Evolutionary conservation across 805 yeast genomes (phyloP).

Genomic region (Jamesozyma rosinii): DNA sequence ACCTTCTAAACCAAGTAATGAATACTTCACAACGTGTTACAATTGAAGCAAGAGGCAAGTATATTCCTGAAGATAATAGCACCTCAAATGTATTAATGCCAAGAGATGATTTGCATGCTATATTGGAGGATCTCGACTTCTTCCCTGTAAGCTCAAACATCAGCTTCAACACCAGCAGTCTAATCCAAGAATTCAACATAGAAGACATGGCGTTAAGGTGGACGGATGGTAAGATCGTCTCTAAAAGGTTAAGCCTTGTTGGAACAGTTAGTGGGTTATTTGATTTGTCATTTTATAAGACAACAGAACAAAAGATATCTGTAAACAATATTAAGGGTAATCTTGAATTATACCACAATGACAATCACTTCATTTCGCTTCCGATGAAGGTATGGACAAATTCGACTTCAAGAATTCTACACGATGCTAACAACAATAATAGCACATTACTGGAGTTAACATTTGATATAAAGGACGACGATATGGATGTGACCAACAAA

Average conservation of each 20-base stretch:
- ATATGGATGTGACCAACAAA: conserved; percentile 36
- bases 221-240: conserved; percentile 22
- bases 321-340: conserved; percentile 36
- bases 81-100: conserved; percentile 10
- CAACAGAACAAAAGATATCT: conserved; percentile 17
- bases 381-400: conserved; percentile 38
- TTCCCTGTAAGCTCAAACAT: conserved; percentile 18
- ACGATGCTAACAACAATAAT: conserved; percentile 12
- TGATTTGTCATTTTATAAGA: conserved; percentile 27
- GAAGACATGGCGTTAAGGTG: conserved; percentile 32
- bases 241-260: conserved; percentile 29
- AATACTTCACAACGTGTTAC: conserved; percentile 14
- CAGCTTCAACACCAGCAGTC: conserved; percentile 15
- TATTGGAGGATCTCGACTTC: conserved; percentile 14
- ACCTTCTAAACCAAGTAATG: conserved; percentile 18
- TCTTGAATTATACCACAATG: conserved; percentile 34
- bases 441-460: conserved; percentile 29
- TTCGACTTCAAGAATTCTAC: conserved; percentile 33
- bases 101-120: conserved; percentile 6
- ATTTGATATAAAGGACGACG: conserved; percentile 35
- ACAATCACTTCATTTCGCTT: conserved; percentile 36
- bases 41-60: conserved; percentile 13
- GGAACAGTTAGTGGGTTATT: conserved; percentile 33
- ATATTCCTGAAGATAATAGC: conserved; percentile 1
- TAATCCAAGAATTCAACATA: conserved; percentile 33